Evolutionary conservation across 2,329 filamentous ascomycete genomes (phyloP).

Genomic region (Monosporascus sp.): DNA sequence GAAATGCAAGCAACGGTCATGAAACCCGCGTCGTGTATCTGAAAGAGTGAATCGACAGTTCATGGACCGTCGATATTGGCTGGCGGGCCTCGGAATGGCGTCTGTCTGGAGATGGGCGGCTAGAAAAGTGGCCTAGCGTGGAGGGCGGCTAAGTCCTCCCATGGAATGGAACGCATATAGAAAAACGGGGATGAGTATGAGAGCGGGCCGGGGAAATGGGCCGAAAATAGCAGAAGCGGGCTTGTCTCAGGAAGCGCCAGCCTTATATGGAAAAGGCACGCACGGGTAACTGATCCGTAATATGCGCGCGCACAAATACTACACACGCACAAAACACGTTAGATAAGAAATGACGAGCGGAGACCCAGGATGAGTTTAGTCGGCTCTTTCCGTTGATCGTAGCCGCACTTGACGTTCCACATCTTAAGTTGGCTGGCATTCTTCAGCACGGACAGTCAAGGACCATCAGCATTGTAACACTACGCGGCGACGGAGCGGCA

Average conservation of each 20-base stretch:
- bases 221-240: constrained; percentile 27
- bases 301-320: constrained; percentile 11
- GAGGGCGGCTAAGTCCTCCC: constrained; percentile 27
- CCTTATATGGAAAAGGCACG: constrained; percentile 18
- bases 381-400: not conserved
- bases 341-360: not conserved
- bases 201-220: constrained; percentile 12
- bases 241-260: constrained; percentile 31
- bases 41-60: constrained; percentile 34
- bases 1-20: constrained; percentile 33
- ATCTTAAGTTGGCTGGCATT: not conserved
- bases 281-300: constrained; percentile 1
- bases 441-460: not conserved
- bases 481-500: not conserved
- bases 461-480: not conserved
- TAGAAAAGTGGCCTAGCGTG: constrained; percentile 29
- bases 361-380: not conserved
- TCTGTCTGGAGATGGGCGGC: constrained; percentile 45
- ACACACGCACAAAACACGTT: not conserved
- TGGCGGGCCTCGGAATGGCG: constrained; percentile 37
- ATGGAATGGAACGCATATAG: not conserved
- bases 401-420: too few species aligned
- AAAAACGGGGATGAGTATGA: constrained; percentile 2
- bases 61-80: constrained; percentile 48
- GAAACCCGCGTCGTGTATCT: constrained; percentile 50